Base-by-base conservation (phyloP, 1,139 yeast species). In the Taphrina communis region DNA sequence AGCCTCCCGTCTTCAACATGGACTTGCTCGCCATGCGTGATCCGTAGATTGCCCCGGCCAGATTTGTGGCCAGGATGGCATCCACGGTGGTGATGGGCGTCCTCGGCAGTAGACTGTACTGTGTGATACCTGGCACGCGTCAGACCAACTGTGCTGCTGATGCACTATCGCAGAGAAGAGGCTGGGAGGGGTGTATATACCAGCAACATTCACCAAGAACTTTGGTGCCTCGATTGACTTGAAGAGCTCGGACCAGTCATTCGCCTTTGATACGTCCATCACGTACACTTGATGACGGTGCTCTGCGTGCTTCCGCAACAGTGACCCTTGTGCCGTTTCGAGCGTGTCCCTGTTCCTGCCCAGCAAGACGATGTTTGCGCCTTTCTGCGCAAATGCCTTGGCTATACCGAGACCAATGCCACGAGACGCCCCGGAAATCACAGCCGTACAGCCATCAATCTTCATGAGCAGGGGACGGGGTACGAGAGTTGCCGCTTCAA, bases 361-460 rank as follows among this genome's bases (percentile, higher is more conserved):
- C 8, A 90, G 74, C 19, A 90, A 77, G 0, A 89, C 82, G 12
- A 90, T 81, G 19, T 83, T 82, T 35, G 88, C 84, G 0, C 97
- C 97, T 57, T 83, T 76, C 0, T 73, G 65, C 0, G 96, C 87
- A 44, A 93, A 79, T 66, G 76, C 78, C 52, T 78, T 75, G 0
- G 94, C 88, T 19, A 93, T 84, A 0, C 87, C 86, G 6, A 82
- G 79, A 0, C 99, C 99, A 39, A 93, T 81, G 0, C 98, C 98
- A 73, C 86, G 80, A 0, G 97, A 89, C 0, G 91, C 97, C 0
- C 99, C 99, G 0, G 97, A 92, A 0, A 93, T 72, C 9, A 79
- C 69, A 35, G 78, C 77, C 14, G 51, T 58, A 14, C 42, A 14
- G 11, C 62, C 62, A n/a, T 58, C n/a, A 7, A 58, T 12, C 42